Conservation (phyloP, 768 basidiomycete species). For the Amanita pallidorosea region DNA sequence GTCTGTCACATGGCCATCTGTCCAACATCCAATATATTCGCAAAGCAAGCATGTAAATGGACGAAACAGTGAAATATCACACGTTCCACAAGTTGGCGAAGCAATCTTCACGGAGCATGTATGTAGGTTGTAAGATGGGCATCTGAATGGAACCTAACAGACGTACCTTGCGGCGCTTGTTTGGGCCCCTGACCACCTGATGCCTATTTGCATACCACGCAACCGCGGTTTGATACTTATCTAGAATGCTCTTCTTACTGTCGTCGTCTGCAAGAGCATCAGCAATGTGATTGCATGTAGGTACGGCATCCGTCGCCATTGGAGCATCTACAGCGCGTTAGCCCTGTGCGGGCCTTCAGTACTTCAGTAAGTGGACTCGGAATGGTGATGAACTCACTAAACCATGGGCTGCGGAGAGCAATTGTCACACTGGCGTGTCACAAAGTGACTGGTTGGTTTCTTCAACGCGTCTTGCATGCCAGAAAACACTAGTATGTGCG, state of each 20-base stretch:
- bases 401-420: no score
- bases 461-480: not conserved
- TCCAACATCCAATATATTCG: slow-evolving; percentile 62
- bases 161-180: slow-evolving; percentile 59
- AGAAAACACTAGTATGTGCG: not conserved
- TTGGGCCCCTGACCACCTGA: slow-evolving; percentile 34
- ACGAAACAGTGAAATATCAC: slow-evolving; percentile 41
- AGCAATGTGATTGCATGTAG: not conserved
- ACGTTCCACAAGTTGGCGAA: slow-evolving; percentile 54
- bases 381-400: not conserved
- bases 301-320: not conserved
- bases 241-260: slow-evolving; percentile 18
- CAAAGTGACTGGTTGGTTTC: no score
- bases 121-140: not conserved
- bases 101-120: slow-evolving; percentile 23
- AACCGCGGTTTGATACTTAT: slow-evolving; percentile 42
- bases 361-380: not conserved
- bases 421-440: no score
- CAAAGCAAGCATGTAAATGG: slow-evolving; percentile 73
- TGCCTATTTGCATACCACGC: slow-evolving; percentile 41
- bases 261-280: not conserved
- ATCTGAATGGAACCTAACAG: not conserved
- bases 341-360: not conserved
- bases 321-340: not conserved
- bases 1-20: slow-evolving; percentile 37